Evolutionary conservation across 1,139 yeast genomes (phyloP).

Genomic region (Yarrowia galli): DNA sequence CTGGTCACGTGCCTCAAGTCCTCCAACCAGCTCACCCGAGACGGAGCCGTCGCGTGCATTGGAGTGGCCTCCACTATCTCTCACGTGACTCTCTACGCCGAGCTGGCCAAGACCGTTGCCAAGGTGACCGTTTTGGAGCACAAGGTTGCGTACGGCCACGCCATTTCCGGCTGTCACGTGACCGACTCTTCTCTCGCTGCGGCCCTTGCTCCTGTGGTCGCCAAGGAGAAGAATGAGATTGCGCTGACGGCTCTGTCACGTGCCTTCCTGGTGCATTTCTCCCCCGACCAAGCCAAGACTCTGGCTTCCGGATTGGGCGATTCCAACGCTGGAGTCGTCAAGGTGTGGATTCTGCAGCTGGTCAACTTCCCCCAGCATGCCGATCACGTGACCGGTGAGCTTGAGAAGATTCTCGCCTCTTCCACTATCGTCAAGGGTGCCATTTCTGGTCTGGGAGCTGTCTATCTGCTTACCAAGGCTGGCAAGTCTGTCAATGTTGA

Average conservation of each 20-base stretch:
- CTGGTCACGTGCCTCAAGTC: slow-evolving; percentile 74
- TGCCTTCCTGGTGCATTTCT: slow-evolving; percentile 57
- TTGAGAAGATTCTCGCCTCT: slow-evolving; percentile 6
- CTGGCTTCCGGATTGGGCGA: slow-evolving; percentile 68
- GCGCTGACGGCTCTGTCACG: slow-evolving; percentile 62
- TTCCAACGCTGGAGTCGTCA: slow-evolving; percentile 66
- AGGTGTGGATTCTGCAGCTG: slow-evolving; percentile 69
- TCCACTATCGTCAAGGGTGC: slow-evolving; percentile 43
- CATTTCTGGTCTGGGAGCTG: slow-evolving; percentile 43
- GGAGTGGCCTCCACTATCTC: slow-evolving; percentile 43
- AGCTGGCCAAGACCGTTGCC: slow-evolving; percentile 63
- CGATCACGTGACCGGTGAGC: slow-evolving; percentile 41
- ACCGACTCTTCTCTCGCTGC: slow-evolving; percentile 51
- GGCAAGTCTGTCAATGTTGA: slow-evolving; percentile 48
- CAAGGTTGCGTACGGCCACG: slow-evolving; percentile 58
- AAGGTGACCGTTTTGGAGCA: slow-evolving; percentile 68
- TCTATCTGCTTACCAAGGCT: slow-evolving; percentile 43
- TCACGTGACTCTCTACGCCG: slow-evolving; percentile 50
- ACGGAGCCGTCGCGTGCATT: slow-evolving; percentile 59
- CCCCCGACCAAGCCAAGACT: slow-evolving; percentile 48
- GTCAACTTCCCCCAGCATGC: slow-evolving; percentile 50
- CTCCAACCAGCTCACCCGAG: slow-evolving; percentile 69
- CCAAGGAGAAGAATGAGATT: slow-evolving; percentile 78
- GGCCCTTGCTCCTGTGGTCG: slow-evolving; percentile 59
- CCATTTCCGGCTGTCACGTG: slow-evolving; percentile 49